Conservation (phyloP, 1,284 basidiomycete species). For the Pseudozyma thailandica region DNA sequence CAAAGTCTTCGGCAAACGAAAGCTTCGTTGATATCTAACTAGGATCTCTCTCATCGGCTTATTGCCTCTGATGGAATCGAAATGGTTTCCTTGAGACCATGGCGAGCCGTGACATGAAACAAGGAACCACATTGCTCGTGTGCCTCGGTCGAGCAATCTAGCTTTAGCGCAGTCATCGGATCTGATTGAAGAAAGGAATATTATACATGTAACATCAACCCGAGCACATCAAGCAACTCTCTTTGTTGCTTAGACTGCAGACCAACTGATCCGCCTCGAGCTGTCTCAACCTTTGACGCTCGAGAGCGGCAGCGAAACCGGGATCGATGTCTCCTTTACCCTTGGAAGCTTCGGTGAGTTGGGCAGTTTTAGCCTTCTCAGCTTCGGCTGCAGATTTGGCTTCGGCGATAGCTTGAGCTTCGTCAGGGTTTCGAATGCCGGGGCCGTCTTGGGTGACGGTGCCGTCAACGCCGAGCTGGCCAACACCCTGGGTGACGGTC, state of each 20-base stretch:
- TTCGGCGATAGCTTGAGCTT: slow-evolving; percentile 58
- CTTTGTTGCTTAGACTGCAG: slow-evolving; percentile 87
- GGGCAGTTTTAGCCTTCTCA: slow-evolving; percentile 68
- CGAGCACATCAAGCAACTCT: slow-evolving; percentile 67
- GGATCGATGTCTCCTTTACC: slow-evolving; percentile 73
- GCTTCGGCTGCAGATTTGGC: slow-evolving; percentile 72
- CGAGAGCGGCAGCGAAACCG: slow-evolving; percentile 83
- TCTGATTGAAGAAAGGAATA: too few relatives aligned
- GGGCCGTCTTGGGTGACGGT: slow-evolving; percentile 63
- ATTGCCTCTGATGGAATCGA: too few relatives aligned
- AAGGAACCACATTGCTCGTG: too few relatives aligned
- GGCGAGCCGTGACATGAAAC: too few relatives aligned
- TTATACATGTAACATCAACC: too few relatives aligned
- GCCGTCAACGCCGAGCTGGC: slow-evolving; percentile 61
- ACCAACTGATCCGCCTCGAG: slow-evolving; percentile 81
- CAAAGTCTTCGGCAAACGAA: too few relatives aligned
- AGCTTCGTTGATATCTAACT: too few relatives aligned
- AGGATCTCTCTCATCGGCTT: too few relatives aligned
- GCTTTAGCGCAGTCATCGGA: too few relatives aligned
- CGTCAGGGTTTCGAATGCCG: slow-evolving; percentile 33
- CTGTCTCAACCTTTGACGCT: slow-evolving; percentile 79
- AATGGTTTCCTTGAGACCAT: too few relatives aligned
- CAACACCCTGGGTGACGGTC: slow-evolving; percentile 46
- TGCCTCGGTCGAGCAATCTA: too few relatives aligned
- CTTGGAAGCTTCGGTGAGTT: slow-evolving; percentile 20